These are phyloP conservation scores for Calonectria hongkongensis DNA, from an alignment of 2,329 filamentous ascomycete species.

Conservation along the genomic window DNA sequence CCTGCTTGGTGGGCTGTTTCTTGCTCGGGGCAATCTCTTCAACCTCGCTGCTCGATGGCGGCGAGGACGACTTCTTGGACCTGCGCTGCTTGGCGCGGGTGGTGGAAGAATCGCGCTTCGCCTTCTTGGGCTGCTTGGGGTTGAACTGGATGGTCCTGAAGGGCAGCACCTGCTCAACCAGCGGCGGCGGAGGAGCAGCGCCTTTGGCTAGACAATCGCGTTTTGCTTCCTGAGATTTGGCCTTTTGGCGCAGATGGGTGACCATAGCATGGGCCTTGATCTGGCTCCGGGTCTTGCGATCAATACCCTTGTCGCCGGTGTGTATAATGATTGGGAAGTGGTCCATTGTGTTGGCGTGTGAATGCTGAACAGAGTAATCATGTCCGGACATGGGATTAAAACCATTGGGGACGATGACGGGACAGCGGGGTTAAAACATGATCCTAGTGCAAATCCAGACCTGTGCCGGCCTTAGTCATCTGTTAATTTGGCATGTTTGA, in stretches of 20 bases:
- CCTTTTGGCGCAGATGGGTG: slow-evolving; percentile 33
- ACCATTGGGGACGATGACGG: slow-evolving; percentile 24
- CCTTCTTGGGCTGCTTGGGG: slow-evolving; percentile 4
- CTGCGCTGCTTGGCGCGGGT: slow-evolving; percentile 16
- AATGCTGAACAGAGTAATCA: slow-evolving; percentile 25
- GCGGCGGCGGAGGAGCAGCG: slow-evolving; percentile 10
- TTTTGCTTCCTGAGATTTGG: slow-evolving; percentile 25
- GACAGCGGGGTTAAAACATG: slow-evolving; percentile 25
- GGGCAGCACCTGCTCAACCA: slow-evolving; percentile 8
- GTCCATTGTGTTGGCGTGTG: slow-evolving; percentile 28
- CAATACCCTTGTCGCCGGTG: slow-evolving; percentile 33
- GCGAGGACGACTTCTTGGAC: slow-evolving; percentile 12
- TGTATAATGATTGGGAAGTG: slow-evolving; percentile 36
- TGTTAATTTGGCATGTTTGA: slow-evolving; percentile 25
- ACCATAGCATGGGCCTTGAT: slow-evolving; percentile 37
- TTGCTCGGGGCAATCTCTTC: neutral
- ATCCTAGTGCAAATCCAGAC: slow-evolving; percentile 29
- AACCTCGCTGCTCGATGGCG: neutral
- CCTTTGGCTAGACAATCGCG: slow-evolving; percentile 6
- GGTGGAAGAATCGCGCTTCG: slow-evolving; percentile 4
- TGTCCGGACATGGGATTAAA: slow-evolving; percentile 27
- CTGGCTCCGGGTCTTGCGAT: slow-evolving; percentile 33
- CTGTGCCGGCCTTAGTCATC: slow-evolving; percentile 27
- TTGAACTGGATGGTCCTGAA: slow-evolving; percentile 26
- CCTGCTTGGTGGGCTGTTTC: neutral